Evolutionary conservation across 139 green algal species (phyloP).

Genomic region (Tetraselmis chui): DNA sequence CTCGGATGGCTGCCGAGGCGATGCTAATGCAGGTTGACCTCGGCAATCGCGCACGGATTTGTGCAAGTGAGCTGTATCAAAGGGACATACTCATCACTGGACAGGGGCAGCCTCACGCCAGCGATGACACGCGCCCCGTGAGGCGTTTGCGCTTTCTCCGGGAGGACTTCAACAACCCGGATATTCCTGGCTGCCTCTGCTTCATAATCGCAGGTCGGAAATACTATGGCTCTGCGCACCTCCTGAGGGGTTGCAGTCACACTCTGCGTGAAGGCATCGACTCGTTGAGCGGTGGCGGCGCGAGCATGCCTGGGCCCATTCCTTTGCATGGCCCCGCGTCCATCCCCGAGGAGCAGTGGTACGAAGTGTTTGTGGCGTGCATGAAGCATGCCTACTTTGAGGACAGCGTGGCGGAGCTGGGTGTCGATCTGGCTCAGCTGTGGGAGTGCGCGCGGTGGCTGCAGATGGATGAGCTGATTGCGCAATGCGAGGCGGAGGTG

Average conservation of each 20-base stretch:
- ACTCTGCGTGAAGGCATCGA: not conserved
- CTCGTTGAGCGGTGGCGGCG: not conserved
- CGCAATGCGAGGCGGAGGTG: not conserved
- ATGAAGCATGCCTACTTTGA: not conserved
- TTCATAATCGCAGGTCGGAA: not conserved
- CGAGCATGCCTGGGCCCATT: not conserved
- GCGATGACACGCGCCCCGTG: no score
- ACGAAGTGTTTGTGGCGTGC: not conserved
- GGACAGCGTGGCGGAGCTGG: not conserved
- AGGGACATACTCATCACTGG: no score
- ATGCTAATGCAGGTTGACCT: no score
- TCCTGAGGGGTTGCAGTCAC: not conserved
- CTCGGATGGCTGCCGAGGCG: no score
- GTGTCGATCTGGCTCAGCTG: not conserved
- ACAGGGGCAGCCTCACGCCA: no score
- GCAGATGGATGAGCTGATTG: not conserved
- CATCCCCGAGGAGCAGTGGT: not conserved
- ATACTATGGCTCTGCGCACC: not conserved
- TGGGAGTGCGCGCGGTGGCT: not conserved
- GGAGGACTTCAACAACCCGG: not conserved
- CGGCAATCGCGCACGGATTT: no score
- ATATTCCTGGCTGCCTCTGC: not conserved
- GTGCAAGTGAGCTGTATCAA: no score
- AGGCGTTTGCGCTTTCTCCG: not conserved
- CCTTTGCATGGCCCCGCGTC: not conserved